phyloP scores from a whole-genome alignment of 148 eudicot genomes.

The Silene latifolia region DNA sequence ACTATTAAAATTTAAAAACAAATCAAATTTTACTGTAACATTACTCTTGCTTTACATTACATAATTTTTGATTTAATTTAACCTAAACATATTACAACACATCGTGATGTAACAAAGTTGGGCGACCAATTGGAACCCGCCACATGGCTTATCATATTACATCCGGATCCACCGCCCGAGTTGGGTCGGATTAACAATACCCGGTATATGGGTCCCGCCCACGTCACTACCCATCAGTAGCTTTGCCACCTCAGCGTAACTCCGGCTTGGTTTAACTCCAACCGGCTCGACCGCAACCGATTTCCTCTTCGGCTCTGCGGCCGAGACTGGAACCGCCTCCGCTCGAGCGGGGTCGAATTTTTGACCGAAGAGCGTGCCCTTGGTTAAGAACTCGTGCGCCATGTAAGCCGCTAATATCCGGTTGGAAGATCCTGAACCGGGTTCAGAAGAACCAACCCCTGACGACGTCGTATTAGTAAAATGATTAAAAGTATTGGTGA shows the following conservation, averaged over 20 bases:
- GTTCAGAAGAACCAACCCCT: constrained; percentile 15
- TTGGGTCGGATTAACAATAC: constrained; percentile 67
- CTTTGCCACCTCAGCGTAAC: constrained; percentile 58
- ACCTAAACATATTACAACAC: not conserved
- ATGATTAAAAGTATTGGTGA: not conserved
- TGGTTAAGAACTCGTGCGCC: constrained; percentile 67
- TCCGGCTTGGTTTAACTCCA: constrained; percentile 22
- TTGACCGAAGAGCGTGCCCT: constrained; percentile 67
- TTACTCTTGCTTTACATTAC: not conserved
- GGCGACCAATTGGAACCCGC: not conserved
- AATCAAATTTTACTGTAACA: not conserved
- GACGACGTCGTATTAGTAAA: constrained; percentile 22
- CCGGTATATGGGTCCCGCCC: constrained; percentile 63
- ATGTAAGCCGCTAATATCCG: constrained; percentile 68
- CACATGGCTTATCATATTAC: constrained; percentile 19
- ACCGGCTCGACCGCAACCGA: constrained; percentile 5
- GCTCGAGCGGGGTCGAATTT: constrained; percentile 58
- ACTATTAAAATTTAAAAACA: no score
- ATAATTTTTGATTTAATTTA: no score
- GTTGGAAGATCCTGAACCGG: constrained; percentile 29
- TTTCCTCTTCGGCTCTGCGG: constrained; percentile 33
- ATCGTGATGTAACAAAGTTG: not conserved
- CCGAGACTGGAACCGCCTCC: constrained; percentile 32
- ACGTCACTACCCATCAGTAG: constrained; percentile 56
- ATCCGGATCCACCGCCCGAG: constrained; percentile 68